Base-by-base conservation (phyloP, 371 early-diverging fungal genomes). In the Vairimorpha necatrix region DNA sequence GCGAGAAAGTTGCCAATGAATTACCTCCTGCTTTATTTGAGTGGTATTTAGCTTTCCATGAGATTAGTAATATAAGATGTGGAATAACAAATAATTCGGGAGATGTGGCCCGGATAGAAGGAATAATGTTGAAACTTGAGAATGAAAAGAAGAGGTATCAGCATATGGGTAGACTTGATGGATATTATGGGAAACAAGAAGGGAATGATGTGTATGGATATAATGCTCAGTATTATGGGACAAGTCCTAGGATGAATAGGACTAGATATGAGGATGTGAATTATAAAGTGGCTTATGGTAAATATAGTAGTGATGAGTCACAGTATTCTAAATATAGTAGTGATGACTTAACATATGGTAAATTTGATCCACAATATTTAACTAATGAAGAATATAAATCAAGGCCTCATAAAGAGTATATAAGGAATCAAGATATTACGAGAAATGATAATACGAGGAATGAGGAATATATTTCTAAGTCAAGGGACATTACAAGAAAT, bases 1-100 rank as follows among this genome's bases (percentile, higher is more conserved):
- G 65, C n/a, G 73, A 75, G 16, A 66, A 54, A 30, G 74, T 69
- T 18, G 36, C 68, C 22, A 70, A 34, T 20, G 78, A 79, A 32
- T 62, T 72, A 0, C 66, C 73, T 30, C 78, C 81, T 39, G 42
- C 76, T 0, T 76, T 85, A 11, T 47, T 67, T n/a, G 72, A 82
- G 54, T 85, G 85, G 85, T 85, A 80, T 74, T 42, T 56, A 18
- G 80, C 74, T 18, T 85, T 85, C 67, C 69, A 82, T 26, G 83
- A 83, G 24, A 73, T 82, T 42, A 82, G 77, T 48, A 78, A 77
- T 36, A 82, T 85, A 22, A 75, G 85, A 54, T 73, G 73, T 48
- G 85, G 83, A 0, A 33, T 42, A 16, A 36, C n/a, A 14, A 30
- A 30, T 3, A 54, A 71, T 62, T 50, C 33, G 22, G 78, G 53